Evolutionary conservation across 2,329 filamentous ascomycete genomes (phyloP).

Genomic region (Xylariales sp.): DNA sequence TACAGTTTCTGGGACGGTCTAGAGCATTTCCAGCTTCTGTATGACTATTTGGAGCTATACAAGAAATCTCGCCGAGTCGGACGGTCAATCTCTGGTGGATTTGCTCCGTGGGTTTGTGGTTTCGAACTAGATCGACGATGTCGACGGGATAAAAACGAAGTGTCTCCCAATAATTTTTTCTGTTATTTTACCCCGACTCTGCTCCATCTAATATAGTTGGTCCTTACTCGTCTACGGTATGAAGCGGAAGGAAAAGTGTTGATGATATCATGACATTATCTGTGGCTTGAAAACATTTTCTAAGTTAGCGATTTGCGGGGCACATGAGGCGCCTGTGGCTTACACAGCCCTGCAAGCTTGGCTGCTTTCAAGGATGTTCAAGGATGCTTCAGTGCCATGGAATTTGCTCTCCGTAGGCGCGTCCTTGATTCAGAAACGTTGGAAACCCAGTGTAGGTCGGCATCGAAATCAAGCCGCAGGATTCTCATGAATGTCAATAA

Average conservation of each 20-base stretch:
- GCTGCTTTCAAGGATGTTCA: too few relatives aligned
- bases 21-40: not conserved
- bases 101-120: not conserved
- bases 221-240: not conserved
- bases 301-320: not conserved
- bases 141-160: not conserved
- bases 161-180: not conserved
- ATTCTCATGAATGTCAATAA: too few relatives aligned
- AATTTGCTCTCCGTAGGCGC: too few relatives aligned
- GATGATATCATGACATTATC: conserved; percentile 14
- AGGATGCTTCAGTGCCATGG: too few relatives aligned
- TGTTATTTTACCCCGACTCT: not conserved
- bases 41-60: too few relatives aligned
- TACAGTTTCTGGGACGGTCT: not conserved
- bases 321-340: not conserved
- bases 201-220: not conserved
- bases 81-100: not conserved
- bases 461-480: too few relatives aligned
- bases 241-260: not conserved
- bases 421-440: too few relatives aligned
- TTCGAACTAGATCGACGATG: not conserved
- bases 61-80: not conserved
- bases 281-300: not conserved
- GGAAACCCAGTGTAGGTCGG: too few relatives aligned
- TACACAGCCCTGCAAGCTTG: not conserved